Conservation (phyloP, 164 flowering plant species). For the Sedum album region DNA sequence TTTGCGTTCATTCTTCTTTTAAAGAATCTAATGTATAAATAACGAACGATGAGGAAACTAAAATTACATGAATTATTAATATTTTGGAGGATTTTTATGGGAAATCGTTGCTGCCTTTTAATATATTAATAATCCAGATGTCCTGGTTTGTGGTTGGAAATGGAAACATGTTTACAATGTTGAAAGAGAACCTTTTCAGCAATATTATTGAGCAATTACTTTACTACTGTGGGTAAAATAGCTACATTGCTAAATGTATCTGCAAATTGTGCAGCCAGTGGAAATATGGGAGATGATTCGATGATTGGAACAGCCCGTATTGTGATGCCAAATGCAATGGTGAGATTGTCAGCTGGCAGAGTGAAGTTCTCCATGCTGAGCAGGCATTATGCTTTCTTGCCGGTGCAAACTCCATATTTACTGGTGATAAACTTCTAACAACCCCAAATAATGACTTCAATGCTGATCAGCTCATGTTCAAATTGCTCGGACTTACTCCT, state of each 20-base stretch:
- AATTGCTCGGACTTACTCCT: conserved; percentile 76
- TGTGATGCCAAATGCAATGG: conserved; percentile 97
- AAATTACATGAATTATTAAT: too few relatives aligned
- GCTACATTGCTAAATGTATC: neutral
- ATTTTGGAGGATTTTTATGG: neutral
- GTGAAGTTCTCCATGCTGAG: conserved; percentile 88
- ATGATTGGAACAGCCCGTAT: conserved; percentile 96
- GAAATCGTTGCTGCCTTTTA: neutral
- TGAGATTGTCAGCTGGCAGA: conserved; percentile 90
- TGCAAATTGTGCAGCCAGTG: conserved; percentile 59
- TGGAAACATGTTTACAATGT: too few relatives aligned
- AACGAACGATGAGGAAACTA: too few relatives aligned
- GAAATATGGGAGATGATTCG: conserved; percentile 99
- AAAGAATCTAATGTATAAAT: too few relatives aligned
- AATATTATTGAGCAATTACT: too few relatives aligned
- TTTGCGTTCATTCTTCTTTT: neutral
- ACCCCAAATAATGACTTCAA: conserved; percentile 91
- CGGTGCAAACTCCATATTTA: conserved; percentile 95
- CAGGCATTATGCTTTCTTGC: conserved; percentile 96
- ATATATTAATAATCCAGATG: neutral
- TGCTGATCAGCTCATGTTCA: conserved; percentile 90
- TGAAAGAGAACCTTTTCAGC: too few relatives aligned
- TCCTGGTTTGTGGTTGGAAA: neutral
- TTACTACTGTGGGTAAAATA: neutral
- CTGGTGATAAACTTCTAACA: conserved; percentile 91